Conservation (phyloP, 805 yeast genomes). For the Lipomyces spencermartinsiae region DNA sequence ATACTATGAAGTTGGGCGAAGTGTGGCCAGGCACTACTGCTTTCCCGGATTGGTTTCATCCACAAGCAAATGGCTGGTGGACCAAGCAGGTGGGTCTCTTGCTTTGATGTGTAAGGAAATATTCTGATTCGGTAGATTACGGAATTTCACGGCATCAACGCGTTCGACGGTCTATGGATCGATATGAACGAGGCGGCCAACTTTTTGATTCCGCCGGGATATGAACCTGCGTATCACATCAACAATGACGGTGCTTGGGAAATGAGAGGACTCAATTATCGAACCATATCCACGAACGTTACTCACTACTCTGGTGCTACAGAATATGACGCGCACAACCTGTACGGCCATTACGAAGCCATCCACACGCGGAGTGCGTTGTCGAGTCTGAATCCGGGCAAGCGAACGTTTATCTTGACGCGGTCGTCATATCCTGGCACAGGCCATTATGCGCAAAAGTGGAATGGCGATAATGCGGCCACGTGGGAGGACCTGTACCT, state of each 20-base stretch:
- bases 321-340: constrained; percentile 45
- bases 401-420: constrained; percentile 70
- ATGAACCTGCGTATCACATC: neutral
- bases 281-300: constrained; percentile 5
- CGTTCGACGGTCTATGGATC: constrained; percentile 60
- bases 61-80: constrained; percentile 41
- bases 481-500: constrained; percentile 49
- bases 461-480: constrained; percentile 78
- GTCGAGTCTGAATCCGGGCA: neutral
- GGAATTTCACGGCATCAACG: constrained; percentile 16
- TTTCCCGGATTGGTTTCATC: constrained; percentile 45
- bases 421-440: constrained; percentile 79
- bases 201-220: constrained; percentile 1
- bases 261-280: neutral
- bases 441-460: constrained; percentile 79
- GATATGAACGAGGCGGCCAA: constrained; percentile 66
- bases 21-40: constrained; percentile 49
- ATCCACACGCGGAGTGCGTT: constrained; percentile 10
- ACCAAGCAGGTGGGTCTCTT: constrained; percentile 33
- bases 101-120: neutral
- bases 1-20: constrained; percentile 42
- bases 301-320: constrained; percentile 13
- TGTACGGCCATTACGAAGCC: constrained; percentile 41
- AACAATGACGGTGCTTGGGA: constrained; percentile 9
- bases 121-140: constrained; percentile 15